Base-by-base conservation (phyloP, 805 yeast species). In the Yarrowia osloensis region DNA sequence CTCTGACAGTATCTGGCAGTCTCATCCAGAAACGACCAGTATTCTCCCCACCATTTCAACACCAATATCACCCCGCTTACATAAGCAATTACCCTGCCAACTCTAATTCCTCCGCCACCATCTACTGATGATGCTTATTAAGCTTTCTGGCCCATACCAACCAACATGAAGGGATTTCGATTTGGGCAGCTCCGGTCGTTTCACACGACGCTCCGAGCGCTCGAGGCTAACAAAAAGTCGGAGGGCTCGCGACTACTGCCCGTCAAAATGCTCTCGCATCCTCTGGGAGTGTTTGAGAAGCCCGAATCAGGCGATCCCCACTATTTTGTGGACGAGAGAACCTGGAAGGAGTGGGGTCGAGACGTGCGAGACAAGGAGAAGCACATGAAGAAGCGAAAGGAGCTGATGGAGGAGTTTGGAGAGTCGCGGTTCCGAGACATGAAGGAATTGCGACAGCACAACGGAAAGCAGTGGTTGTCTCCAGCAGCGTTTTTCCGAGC, bases 391-490 rank as follows among this genome's bases (percentile, higher is more conserved):
- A 78, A 88, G 63, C 80, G 86, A 29, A 81, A 80, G 65, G 85
- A 83, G 68, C 76, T 89, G 69, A 88, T 87, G 71, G 79, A 70
- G 33, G 91, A 89, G 77, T 81, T 88, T 70, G 83, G 88, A 28
- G 85, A 84, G 70, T 86, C 90, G 29, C 87, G 89, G n/a, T 82
- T 86, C 82, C 83, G 85, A 70, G 88, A 87, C 68, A 81, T 87
- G 73, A 84, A 85, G 72, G 81, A 84, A 2, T 88, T 85, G 73
- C 80, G 88, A 59, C 88, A 88, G 39, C 71, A 90, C 94, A 84
- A 86, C 42, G 99, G 98, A 26, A 91, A 92, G 77, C 81, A 93
- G 70, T 95, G 92, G 79, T 79, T 83, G 19, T 85, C 97, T 0
- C 98, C 98, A 0, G 81, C 84, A n/a, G 85, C 92, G 1, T 88